Evolutionary conservation across 768 basidiomycete genomes (phyloP), one percentile per base, ranked within the genome.

Genomic region (Melanogaster broomeanus): DNA sequence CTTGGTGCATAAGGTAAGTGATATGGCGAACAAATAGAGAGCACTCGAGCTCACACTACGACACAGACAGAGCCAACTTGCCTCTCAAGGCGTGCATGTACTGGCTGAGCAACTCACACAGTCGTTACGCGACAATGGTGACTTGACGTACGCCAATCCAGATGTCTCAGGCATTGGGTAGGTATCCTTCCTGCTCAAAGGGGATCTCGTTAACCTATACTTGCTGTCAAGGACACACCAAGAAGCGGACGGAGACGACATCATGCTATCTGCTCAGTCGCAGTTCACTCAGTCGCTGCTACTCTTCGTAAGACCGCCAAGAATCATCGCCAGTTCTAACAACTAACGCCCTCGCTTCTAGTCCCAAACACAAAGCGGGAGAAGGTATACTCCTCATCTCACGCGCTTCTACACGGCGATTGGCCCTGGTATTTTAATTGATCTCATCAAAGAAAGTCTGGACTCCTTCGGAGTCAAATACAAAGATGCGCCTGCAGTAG

Each of bases 281-380:
- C 88, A 90, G 59, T 94, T 94, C 67, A 90, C 90, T 0, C 88
- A 90, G 59, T 75, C 83, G 0, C 76, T 94, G 16, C 79, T 90
- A 74, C 78, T 93, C 45, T 93, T 93, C 74, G 91, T 93, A 59
- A 51, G 88, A 51, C 49, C 27, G 25, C 33, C 1, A 12, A 33
- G 2, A 19, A 5, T 34, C 21, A 19, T 22, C 39, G 19, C 42
- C 8, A 40, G 18, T 52, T 8, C 45, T 7, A 34, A 39, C 25
- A 21, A 43, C 39, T 35, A 44, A 37, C 49, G 33, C 30, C 44
- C 39, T 22, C 28, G 19, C 24, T 7, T 18, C 0, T 59, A 94
- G 92, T 89, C 90, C 0, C 88, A 94, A 78, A 92, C 90, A 0
- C 88, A 90, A 72, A 70, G 73, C 2, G 91, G 91, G 4, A 75